phyloP scores from a whole-genome alignment of 352 stramenopile genomes.

The Pythium monospermum region DNA sequence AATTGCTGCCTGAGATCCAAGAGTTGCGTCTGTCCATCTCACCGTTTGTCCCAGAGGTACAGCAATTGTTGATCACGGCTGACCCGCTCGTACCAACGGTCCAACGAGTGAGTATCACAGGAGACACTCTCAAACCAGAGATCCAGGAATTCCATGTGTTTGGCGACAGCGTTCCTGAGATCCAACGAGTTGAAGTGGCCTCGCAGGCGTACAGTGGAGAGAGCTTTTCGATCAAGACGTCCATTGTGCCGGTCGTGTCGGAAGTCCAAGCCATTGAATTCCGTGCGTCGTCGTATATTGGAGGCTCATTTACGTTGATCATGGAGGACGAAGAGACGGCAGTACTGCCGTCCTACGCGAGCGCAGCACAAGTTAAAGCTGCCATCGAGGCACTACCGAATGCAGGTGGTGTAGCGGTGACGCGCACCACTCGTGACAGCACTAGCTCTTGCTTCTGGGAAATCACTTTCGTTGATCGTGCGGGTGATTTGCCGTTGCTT shows the following conservation, averaged over 20 bases:
- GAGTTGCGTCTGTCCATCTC: slow-evolving; percentile 50
- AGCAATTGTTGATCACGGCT: slow-evolving; percentile 42
- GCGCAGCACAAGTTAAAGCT: slow-evolving; percentile 29
- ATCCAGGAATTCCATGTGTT: slow-evolving; percentile 49
- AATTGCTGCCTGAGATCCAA: slow-evolving; percentile 78
- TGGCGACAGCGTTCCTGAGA: slow-evolving; percentile 28
- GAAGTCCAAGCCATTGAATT: slow-evolving; percentile 44
- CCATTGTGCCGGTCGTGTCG: slow-evolving; percentile 22
- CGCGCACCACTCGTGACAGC: slow-evolving; percentile 23
- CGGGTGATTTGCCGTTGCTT: slow-evolving; percentile 46
- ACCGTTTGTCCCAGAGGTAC: slow-evolving; percentile 42
- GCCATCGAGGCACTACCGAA: slow-evolving; percentile 47
- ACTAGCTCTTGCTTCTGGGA: slow-evolving; percentile 49
- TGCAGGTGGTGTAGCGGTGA: slow-evolving; percentile 30
- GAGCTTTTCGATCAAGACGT: slow-evolving; percentile 29
- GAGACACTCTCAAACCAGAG: slow-evolving; percentile 27
- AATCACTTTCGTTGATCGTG: slow-evolving; percentile 50
- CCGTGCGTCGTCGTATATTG: slow-evolving; percentile 37
- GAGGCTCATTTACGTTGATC: slow-evolving; percentile 35
- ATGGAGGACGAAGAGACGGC: slow-evolving; percentile 33
- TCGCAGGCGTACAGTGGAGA: slow-evolving; percentile 40
- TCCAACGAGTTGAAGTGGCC: slow-evolving; percentile 32
- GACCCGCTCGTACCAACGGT: slow-evolving; percentile 35
- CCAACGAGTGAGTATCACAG: slow-evolving; percentile 29
- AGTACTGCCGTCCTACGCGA: slow-evolving; percentile 46